These are phyloP conservation scores for Trametes polyzona DNA, from an alignment of 1,284 basidiomycete species.

Conservation along the genomic window DNA sequence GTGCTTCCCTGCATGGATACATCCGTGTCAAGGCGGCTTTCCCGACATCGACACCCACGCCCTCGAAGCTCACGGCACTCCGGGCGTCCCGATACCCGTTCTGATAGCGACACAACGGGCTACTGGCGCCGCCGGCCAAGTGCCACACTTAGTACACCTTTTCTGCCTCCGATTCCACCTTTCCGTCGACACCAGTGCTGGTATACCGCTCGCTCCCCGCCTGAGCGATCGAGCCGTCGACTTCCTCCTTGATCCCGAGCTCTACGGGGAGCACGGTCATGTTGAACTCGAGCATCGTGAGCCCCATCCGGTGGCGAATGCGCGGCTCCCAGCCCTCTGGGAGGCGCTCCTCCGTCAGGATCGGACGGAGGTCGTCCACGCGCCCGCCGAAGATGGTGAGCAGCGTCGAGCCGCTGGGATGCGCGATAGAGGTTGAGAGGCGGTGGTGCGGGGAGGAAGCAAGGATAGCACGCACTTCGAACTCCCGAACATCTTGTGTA, in stretches of 20 bases:
- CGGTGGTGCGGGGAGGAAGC: not conserved
- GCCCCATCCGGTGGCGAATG: constrained; percentile 53
- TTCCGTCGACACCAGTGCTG: not conserved
- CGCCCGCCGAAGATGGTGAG: constrained; percentile 68
- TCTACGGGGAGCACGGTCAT: constrained; percentile 56
- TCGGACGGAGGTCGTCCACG: constrained; percentile 53
- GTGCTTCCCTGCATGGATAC: too few species aligned
- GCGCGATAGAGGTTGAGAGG: not conserved
- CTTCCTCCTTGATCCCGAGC: constrained; percentile 43
- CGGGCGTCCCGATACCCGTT: too few species aligned
- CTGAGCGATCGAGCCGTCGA: constrained; percentile 15
- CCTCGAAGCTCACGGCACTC: too few species aligned
- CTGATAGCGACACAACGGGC: too few species aligned
- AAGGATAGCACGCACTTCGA: constrained; percentile 56
- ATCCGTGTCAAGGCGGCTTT: too few species aligned
- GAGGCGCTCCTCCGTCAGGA: constrained; percentile 68
- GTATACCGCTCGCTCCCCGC: constrained; percentile 20
- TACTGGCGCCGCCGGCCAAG: too few species aligned
- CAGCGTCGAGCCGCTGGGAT: constrained; percentile 55
- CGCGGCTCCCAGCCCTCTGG: constrained; percentile 72
- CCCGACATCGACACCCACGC: too few species aligned
- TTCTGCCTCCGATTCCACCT: not conserved
- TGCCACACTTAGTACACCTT: too few species aligned
- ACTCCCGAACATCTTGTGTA: constrained; percentile 66
- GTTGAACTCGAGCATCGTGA: constrained; percentile 66